A percentile compares a stretch with the other conserved stretches of the same genome.
These are phyloP conservation scores for Yarrowia porcina DNA, from an alignment of 805 yeast species.

Conservation along the genomic window DNA sequence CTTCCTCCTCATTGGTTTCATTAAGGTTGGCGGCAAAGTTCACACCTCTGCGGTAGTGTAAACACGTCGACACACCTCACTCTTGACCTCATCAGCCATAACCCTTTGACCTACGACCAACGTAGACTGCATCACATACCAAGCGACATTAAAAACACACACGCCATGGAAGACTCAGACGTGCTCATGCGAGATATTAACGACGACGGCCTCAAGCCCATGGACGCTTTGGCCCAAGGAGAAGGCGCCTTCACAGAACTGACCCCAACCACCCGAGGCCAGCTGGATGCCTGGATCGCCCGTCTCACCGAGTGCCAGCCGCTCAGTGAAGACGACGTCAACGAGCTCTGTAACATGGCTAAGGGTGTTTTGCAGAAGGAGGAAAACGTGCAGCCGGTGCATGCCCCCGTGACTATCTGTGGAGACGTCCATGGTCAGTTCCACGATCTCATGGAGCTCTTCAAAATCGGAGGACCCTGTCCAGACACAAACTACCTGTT, in stretches of 20 bases:
- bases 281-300: constrained; percentile 88
- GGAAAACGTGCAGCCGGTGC: constrained; percentile 92
- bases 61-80: constrained; percentile 7
- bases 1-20: not conserved
- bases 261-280: constrained; percentile 51
- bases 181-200: constrained; percentile 42
- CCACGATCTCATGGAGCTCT: constrained; percentile 91
- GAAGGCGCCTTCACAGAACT: constrained; percentile 53
- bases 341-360: constrained; percentile 81
- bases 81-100: not conserved
- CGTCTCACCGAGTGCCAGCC: constrained; percentile 79
- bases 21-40: not conserved
- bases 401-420: constrained; percentile 93
- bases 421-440: constrained; percentile 98
- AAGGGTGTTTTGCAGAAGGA: constrained; percentile 86
- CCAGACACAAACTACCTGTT: constrained; percentile 90
- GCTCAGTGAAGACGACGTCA: constrained; percentile 76
- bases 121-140: not conserved
- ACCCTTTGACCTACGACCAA: not conserved
- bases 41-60: not conserved
- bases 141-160: not conserved
- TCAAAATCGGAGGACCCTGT: constrained; percentile 93
- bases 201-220: constrained; percentile 45
- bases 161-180: constrained; percentile 41
- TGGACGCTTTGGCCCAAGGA: constrained; percentile 26